Evolutionary conservation across 176 grass and related monocot genomes (phyloP), one percentile per base, ranked within the genome.

Genomic region (Ensete glaucum): DNA sequence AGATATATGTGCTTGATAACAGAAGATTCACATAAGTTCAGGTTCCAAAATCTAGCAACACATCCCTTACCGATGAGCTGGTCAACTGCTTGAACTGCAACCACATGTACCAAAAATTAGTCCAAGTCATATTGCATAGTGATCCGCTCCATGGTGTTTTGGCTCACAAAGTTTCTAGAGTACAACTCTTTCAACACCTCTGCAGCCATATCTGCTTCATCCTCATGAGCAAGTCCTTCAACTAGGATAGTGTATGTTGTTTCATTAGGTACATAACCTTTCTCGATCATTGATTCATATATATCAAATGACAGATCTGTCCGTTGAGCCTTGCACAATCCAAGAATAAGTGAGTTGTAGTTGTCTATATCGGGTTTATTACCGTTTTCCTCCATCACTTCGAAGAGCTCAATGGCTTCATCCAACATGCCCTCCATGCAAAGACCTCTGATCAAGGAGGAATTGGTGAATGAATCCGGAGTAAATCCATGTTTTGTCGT

Each of bases 141-240:
- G 27, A 82, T 82, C 60, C 80, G 69, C 72, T 75, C 53, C 53
- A 82, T 70, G 1, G 72, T 49, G 51, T 64, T 82, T n/a, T 60
- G 62, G 73, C 73, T 82, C 12, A 82, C 20, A 48, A 53, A 65
- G 49, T 82, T 69, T 76, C 64, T 75, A 26, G 48, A 52, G 26
- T 76, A 52, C 80, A 82, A 59, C 53, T 82, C 80, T 76, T 76
- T 82, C 53, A 82, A 69, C 53, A 82, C 60, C 17, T 62, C 52
- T n/a, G 72, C 62, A 62, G 80, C 72, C 62, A 82, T 76, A 59
- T 76, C 80, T 60, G 15, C 60, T 57, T 82, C 72, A 52, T 76
- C 80, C 52, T 82, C 72, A 62, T 59, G 72, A 82, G 80, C 71
- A 69, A 82, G 76, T n/a, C 80, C 80, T 57, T 82, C 80, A 19